phyloP scores from a whole-genome alignment of 768 basidiomycete genomes.

The Mycena capillaripes region DNA sequence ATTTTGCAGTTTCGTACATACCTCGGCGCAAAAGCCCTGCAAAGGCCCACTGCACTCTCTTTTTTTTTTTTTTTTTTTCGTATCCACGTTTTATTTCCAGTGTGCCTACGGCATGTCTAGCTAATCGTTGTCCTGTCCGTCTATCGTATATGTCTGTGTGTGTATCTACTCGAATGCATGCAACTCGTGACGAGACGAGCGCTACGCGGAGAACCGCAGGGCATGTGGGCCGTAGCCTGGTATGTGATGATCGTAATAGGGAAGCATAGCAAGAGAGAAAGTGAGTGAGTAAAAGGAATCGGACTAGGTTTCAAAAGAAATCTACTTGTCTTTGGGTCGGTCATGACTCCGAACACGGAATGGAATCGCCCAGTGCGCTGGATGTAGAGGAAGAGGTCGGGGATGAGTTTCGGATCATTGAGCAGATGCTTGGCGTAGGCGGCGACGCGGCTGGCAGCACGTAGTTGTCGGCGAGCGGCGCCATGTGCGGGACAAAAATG shows the following conservation, averaged over 20 bases:
- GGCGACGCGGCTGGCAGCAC: background rate
- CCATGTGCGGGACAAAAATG: background rate
- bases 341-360: background rate
- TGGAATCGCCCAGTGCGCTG: background rate
- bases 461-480: background rate
- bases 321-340: background rate
- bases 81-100: background rate
- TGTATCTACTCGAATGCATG: no score
- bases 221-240: background rate
- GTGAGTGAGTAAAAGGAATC: background rate
- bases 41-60: no score
- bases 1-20: no score
- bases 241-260: background rate
- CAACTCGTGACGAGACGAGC: no score
- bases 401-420: background rate
- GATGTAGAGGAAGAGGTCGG: background rate
- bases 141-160: no score
- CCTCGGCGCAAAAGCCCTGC: no score
- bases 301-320: background rate
- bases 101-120: slow-evolving; percentile 20
- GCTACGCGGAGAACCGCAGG: no score
- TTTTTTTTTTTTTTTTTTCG: slow-evolving; percentile 14
- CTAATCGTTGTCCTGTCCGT: no score
- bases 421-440: background rate
- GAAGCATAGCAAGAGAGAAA: background rate